These are phyloP conservation scores for Lumnitzera littorea DNA, from an alignment of 345 rosid genomes.

Conservation along the genomic window DNA sequence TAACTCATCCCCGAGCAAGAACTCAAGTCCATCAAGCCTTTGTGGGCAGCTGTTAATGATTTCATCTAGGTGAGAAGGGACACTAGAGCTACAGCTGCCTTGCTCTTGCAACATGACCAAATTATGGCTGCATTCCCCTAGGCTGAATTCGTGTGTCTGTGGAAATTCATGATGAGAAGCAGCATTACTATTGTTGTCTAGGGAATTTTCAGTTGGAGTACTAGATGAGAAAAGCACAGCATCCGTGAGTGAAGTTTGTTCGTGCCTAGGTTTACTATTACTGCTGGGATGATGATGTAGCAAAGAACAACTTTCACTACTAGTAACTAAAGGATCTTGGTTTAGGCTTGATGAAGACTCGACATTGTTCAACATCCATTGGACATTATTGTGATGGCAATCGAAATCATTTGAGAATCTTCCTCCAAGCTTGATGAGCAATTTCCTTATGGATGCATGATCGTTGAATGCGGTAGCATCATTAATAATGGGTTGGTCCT, in stretches of 20 bases:
- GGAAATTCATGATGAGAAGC: slow-evolving; percentile 1
- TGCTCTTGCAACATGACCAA: slow-evolving; percentile 22
- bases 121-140: slow-evolving; percentile 11
- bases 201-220: too few relatives aligned
- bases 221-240: too few relatives aligned
- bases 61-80: slow-evolving; percentile 1
- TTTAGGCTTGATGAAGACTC: neutral
- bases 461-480: slow-evolving; percentile 18
- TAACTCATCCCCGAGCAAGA: slow-evolving; percentile 25
- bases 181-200: too few relatives aligned
- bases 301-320: neutral
- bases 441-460: slow-evolving; percentile 40
- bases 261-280: neutral
- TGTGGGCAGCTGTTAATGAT: slow-evolving; percentile 15
- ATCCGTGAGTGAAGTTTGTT: neutral
- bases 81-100: slow-evolving; percentile 1
- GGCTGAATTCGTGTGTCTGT: slow-evolving; percentile 9
- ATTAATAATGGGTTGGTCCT: slow-evolving; percentile 4
- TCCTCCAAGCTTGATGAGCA: slow-evolving; percentile 60
- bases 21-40: slow-evolving; percentile 39
- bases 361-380: neutral
- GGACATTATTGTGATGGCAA: neutral
- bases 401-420: slow-evolving; percentile 20
- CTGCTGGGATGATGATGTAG: slow-evolving; percentile 9
- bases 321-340: slow-evolving; percentile 11